Base-by-base conservation (phyloP, 495 filamentous ascomycete species). In the Cudoniella acicularis region DNA sequence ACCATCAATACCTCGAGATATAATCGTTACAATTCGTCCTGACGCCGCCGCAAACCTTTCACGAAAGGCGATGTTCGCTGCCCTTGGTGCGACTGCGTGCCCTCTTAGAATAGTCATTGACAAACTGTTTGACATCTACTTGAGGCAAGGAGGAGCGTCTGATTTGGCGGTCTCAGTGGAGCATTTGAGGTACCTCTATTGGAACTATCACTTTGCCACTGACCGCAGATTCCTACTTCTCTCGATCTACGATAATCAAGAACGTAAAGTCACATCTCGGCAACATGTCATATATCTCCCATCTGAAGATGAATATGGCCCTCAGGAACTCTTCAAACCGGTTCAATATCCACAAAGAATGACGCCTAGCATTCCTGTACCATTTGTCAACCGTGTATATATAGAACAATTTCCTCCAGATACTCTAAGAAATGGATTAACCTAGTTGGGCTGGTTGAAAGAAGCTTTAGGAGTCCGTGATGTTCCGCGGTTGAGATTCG, bases 291-390 rank as follows among this genome's bases (percentile, higher is more conserved):
- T 57, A 17, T 57, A 57, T 25, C n/a, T 59, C 9, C 48, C 27
- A 43, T 47, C 56, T 16, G 30, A 43, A 45, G 56, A 59, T 52
- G 56, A 59, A 26, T 59, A 52, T 26, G 22, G 56, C 17, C 49
- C 55, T 10, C 45, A 57, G n/a, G 17, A 18, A 16, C 30, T 57
- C 4, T 41, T 57, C 16, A 57, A 21, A 47, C 8, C 4, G 4
- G 43, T 17, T 4, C 43, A 8, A 46, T n/a, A 46, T n/a, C 43
- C 43, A 46, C 4, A 4, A 6, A 46, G 43, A 17, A 46, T n/a
- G 8, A 17, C 17, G 18, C 43, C 6, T 4, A n/a, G 18, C 4
- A 9, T 6, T 46, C 13, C 3, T 4, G 43, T 46, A 21, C 18
- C 43, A 17, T 46, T 46, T 17, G 4, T 46, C 4, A 46, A 46